Percentiles rank a stretch among this genome's conserved stretches.
These are phyloP conservation scores for Globisporangium cylindrosporum DNA, from an alignment of 352 stramenopile genomes.

Conservation along the genomic window DNA sequence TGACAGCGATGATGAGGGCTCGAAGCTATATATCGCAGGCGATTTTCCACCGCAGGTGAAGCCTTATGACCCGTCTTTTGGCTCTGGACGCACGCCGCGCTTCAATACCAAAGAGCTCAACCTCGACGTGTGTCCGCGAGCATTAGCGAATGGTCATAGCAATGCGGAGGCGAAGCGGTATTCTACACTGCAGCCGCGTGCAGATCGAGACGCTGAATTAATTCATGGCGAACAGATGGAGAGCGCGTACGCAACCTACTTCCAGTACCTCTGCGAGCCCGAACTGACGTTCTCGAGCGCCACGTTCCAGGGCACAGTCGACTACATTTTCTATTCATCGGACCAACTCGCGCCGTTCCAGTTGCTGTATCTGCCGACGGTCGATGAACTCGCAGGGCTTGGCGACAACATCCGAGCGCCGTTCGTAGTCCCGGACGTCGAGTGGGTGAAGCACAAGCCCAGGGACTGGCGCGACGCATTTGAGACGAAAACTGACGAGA, in stretches of 20 bases:
- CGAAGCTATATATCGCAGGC: slow-evolving; percentile 27
- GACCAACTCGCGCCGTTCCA: slow-evolving; percentile 50
- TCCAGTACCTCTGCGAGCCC: slow-evolving; percentile 55
- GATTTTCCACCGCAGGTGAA: slow-evolving; percentile 50
- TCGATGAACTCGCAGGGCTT: slow-evolving; percentile 35
- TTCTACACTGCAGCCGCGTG: slow-evolving; percentile 32
- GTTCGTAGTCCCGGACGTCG: slow-evolving; percentile 21
- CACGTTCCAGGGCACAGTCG: slow-evolving; percentile 55
- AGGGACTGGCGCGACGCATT: slow-evolving; percentile 27
- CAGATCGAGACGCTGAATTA: slow-evolving; percentile 44
- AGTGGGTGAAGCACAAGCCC: slow-evolving; percentile 43
- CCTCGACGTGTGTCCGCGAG: slow-evolving; percentile 34
- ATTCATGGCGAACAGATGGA: slow-evolving; percentile 66
- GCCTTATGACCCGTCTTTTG: slow-evolving; percentile 45
- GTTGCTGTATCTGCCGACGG: slow-evolving; percentile 49
- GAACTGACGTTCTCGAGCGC: slow-evolving; percentile 69
- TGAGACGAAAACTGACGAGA: slow-evolving; percentile 25
- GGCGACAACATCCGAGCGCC: slow-evolving; percentile 38
- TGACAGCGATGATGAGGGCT: not conserved
- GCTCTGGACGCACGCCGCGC: slow-evolving; percentile 60
- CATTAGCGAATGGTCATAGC: slow-evolving; percentile 2
- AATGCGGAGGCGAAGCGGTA: slow-evolving; percentile 30
- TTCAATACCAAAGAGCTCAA: slow-evolving; percentile 52
- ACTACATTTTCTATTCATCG: slow-evolving; percentile 85
- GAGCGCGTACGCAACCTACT: slow-evolving; percentile 67